Percentiles rank a stretch among this genome's conserved stretches.
phyloP scores from a whole-genome alignment of 176 grass and related monocot species.

The Eremochloa ophiuroides region DNA sequence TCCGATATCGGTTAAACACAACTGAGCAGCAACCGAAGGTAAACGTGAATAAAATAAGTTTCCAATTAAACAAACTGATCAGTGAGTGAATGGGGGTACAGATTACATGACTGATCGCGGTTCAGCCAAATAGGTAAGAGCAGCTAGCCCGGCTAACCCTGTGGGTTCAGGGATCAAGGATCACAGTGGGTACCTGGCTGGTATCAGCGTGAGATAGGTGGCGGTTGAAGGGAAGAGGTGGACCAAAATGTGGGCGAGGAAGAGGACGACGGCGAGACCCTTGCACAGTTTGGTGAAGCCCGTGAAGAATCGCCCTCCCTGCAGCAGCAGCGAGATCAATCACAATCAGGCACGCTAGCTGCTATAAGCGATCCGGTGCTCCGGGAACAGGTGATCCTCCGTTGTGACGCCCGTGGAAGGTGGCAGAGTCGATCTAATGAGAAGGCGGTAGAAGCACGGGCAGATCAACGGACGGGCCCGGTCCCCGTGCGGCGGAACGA shows the following conservation, averaged over 20 bases:
- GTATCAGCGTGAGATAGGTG: slow-evolving; percentile 69
- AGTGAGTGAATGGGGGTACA: background rate
- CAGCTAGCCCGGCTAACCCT: background rate
- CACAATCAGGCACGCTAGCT: background rate
- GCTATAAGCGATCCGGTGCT: background rate
- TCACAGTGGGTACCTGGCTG: slow-evolving; percentile 53
- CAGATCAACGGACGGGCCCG: background rate
- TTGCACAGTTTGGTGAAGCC: slow-evolving; percentile 86
- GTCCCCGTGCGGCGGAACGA: background rate
- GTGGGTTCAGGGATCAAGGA: background rate
- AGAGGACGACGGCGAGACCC: slow-evolving; percentile 61
- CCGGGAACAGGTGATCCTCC: background rate
- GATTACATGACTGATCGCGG: background rate
- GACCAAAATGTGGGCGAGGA: slow-evolving; percentile 55
- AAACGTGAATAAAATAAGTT: background rate
- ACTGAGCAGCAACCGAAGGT: background rate
- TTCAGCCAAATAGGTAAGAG: background rate
- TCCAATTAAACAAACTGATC: background rate
- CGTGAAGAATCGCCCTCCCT: slow-evolving; percentile 59
- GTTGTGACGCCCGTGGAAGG: background rate
- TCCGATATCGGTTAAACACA: background rate
- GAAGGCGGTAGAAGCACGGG: background rate
- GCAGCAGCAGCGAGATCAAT: slow-evolving; percentile 31
- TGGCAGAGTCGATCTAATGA: no score
- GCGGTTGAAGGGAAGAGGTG: slow-evolving; percentile 64